phyloP scores from a whole-genome alignment of 495 filamentous ascomycete genomes.

The Penicillium verhagenii region DNA sequence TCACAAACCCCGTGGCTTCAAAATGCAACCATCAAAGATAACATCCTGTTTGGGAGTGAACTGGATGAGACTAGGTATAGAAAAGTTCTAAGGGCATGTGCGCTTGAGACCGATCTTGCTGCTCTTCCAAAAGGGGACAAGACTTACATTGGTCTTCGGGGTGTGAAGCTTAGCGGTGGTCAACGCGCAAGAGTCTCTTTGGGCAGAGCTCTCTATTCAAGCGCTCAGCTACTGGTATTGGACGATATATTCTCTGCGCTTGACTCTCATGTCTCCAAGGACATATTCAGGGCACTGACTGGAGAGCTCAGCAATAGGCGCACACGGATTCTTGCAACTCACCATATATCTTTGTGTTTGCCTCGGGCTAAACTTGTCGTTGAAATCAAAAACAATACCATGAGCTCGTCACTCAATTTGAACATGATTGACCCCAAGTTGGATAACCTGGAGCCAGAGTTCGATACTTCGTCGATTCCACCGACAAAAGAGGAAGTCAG shows the following conservation, averaged over 20 bases:
- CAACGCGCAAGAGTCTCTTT: neutral
- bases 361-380: neutral
- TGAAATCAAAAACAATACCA: neutral
- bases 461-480: too few species aligned
- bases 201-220: neutral
- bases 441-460: neutral
- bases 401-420: too few species aligned
- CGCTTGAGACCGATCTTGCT: constrained; percentile 2
- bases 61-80: neutral
- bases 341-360: neutral
- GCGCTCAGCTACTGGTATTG: neutral
- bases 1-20: constrained; percentile 1
- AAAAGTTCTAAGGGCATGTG: constrained; percentile 1
- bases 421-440: too few species aligned
- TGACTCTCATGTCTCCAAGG: neutral
- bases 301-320: neutral
- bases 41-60: neutral
- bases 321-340: neutral
- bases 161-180: neutral
- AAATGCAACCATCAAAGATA: neutral
- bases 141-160: neutral
- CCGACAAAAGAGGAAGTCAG: too few species aligned
- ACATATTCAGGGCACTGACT: neutral
- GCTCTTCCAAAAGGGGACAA: neutral
- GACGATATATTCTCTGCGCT: constrained; percentile 5